A percentile compares a stretch with the other conserved stretches of the same genome.
These are phyloP conservation scores for Pistacia vera DNA, from an alignment of 345 rosid species.

Conservation along the genomic window DNA sequence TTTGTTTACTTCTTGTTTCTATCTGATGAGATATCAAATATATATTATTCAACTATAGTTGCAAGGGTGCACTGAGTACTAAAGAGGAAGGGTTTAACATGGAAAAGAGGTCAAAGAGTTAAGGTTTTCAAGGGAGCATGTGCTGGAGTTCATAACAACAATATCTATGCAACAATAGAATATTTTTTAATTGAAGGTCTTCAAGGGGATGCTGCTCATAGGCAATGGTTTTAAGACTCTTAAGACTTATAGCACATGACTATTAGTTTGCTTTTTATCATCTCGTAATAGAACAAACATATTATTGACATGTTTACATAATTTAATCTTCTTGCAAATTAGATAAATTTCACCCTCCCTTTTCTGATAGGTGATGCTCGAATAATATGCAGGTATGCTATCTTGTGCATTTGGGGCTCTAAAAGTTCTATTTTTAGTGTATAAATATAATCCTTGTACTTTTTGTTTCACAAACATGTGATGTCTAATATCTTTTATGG, in stretches of 20 bases:
- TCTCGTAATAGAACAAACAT: not conserved
- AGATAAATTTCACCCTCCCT: slow-evolving; percentile 11
- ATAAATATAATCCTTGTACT: slow-evolving; percentile 1
- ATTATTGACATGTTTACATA: not conserved
- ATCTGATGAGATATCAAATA: not conserved
- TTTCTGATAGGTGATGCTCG: slow-evolving; percentile 59
- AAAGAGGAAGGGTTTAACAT: slow-evolving; percentile 44
- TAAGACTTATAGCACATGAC: not conserved
- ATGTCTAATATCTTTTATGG: not conserved
- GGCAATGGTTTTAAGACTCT: slow-evolving; percentile 18
- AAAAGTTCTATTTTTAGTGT: not conserved
- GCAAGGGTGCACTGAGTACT: slow-evolving; percentile 58
- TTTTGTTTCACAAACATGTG: not conserved
- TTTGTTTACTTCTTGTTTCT: not conserved
- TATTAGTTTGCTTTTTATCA: not conserved
- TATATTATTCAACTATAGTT: slow-evolving; percentile 38
- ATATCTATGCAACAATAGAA: slow-evolving; percentile 65
- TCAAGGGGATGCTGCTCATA: slow-evolving; percentile 74
- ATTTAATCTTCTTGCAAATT: not conserved
- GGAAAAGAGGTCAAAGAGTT: slow-evolving; percentile 65
- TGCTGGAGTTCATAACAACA: slow-evolving; percentile 43
- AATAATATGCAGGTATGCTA: slow-evolving; percentile 69
- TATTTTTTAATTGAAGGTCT: slow-evolving; percentile 70
- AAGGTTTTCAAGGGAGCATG: slow-evolving; percentile 73
- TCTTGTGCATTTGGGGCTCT: not conserved